Conservation (phyloP, 345 rosid genomes). For the Eucalyptus regnans region DNA sequence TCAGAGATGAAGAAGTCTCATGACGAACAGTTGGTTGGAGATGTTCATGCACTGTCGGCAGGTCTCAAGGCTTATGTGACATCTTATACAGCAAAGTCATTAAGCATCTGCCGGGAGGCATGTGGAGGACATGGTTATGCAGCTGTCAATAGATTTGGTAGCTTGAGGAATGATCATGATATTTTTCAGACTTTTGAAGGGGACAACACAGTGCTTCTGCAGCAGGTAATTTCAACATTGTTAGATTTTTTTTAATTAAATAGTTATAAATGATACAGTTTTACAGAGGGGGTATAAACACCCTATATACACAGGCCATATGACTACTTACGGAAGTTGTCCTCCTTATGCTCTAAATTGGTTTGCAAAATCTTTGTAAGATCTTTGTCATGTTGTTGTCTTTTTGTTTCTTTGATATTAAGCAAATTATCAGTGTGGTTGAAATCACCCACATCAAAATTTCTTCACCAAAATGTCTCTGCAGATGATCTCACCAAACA, state of each 20-base stretch:
- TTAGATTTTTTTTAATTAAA: neutral
- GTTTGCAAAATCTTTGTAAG: neutral
- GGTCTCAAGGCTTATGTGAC: conserved; percentile 97
- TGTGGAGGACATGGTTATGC: conserved; percentile 99
- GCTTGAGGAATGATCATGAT: conserved; percentile 95
- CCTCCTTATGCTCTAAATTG: neutral
- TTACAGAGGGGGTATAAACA: neutral
- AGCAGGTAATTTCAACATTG: conserved; percentile 36
- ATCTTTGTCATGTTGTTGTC: neutral
- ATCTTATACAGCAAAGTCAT: conserved; percentile 76
- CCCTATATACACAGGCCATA: neutral
- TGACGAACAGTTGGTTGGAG: conserved; percentile 71
- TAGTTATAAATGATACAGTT: neutral
- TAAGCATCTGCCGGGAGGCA: conserved; percentile 88
- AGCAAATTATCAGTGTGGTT: neutral
- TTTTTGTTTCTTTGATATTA: neutral
- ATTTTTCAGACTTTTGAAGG: conserved; percentile 99
- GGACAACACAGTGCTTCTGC: conserved; percentile 96
- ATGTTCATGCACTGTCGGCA: conserved; percentile 92
- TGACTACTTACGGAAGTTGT: neutral
- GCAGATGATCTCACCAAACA: neutral
- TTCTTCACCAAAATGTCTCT: neutral
- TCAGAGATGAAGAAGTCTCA: conserved; percentile 77
- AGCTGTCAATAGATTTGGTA: conserved; percentile 96
- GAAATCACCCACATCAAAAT: neutral